Evolutionary conservation across 2,329 filamentous ascomycete species (phyloP).

Genomic region (Cryphonectria naterciae): DNA sequence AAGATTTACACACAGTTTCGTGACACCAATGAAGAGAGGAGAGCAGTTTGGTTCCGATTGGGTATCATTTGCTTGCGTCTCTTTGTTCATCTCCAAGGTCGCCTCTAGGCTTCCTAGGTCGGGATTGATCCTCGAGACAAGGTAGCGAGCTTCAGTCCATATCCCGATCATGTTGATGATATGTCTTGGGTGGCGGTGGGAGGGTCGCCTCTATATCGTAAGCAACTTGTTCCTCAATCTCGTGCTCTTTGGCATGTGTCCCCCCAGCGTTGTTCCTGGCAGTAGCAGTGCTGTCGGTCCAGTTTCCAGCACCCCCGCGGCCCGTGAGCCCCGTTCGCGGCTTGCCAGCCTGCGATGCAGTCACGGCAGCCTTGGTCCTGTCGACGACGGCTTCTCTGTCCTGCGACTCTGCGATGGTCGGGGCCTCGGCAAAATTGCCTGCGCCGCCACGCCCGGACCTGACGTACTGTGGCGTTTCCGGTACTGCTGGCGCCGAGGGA

Average conservation of each 20-base stretch:
- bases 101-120: neutral
- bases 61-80: neutral
- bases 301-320: conserved; percentile 64
- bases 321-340: conserved; percentile 42
- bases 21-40: neutral
- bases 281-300: conserved; percentile 38
- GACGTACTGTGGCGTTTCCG: conserved; percentile 39
- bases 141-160: conserved; percentile 21
- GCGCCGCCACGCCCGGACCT: conserved; percentile 63
- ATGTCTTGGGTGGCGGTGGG: conserved; percentile 50
- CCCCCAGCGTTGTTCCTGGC: conserved; percentile 35
- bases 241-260: conserved; percentile 40
- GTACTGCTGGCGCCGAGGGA: conserved; percentile 9
- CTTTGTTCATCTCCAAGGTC: neutral
- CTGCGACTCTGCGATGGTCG: conserved; percentile 38
- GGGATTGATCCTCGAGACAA: too few relatives aligned
- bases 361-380: conserved; percentile 41
- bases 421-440: conserved; percentile 58
- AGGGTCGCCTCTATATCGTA: conserved; percentile 54
- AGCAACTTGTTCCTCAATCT: conserved; percentile 48
- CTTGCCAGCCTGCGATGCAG: conserved; percentile 35
- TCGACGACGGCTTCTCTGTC: conserved; percentile 42
- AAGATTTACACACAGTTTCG: neutral
- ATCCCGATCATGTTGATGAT: conserved; percentile 39
- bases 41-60: neutral